A percentile compares a stretch with the other conserved stretches of the same genome.
These are phyloP conservation scores for Linum usitatissimum DNA, from an alignment of 345 rosid genomes.

Conservation along the genomic window DNA sequence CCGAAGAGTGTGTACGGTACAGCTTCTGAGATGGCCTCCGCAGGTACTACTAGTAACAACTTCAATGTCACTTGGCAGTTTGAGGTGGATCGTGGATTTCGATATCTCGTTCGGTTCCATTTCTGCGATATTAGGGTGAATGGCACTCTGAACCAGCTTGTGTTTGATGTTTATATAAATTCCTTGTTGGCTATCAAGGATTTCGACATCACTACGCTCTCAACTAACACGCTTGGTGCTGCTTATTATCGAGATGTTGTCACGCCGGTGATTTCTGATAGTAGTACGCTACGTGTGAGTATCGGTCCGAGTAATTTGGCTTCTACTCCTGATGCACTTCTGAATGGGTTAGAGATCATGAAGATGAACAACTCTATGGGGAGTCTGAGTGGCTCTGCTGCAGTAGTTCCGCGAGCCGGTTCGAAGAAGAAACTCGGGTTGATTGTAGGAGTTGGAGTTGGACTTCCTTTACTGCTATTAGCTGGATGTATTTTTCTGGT, in stretches of 20 bases:
- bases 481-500: constrained; percentile 28
- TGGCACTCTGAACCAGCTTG: constrained; percentile 36
- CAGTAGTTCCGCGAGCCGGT: constrained; percentile 16
- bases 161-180: constrained; percentile 65
- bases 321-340: constrained; percentile 38
- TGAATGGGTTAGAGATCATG: constrained; percentile 77
- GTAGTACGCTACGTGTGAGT: constrained; percentile 41
- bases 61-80: constrained; percentile 85
- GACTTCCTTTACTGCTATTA: constrained; percentile 26
- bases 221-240: constrained; percentile 27
- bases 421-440: constrained; percentile 32
- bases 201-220: constrained; percentile 41
- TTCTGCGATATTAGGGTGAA: constrained; percentile 65
- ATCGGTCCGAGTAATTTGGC: constrained; percentile 16
- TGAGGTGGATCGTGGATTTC: constrained; percentile 47
- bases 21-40: constrained; percentile 47
- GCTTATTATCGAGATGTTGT: constrained; percentile 47
- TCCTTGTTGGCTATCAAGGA: constrained; percentile 28
- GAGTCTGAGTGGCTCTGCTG: constrained; percentile 27
- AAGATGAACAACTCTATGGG: constrained; percentile 48
- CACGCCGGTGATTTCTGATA: constrained; percentile 19
- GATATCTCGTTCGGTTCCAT: constrained; percentile 71
- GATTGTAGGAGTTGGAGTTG: constrained; percentile 35
- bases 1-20: constrained; percentile 70
- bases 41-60: constrained; percentile 30